Evolutionary conservation across 768 basidiomycete species (phyloP).

Genomic region (Kwoniella botswanensis): DNA sequence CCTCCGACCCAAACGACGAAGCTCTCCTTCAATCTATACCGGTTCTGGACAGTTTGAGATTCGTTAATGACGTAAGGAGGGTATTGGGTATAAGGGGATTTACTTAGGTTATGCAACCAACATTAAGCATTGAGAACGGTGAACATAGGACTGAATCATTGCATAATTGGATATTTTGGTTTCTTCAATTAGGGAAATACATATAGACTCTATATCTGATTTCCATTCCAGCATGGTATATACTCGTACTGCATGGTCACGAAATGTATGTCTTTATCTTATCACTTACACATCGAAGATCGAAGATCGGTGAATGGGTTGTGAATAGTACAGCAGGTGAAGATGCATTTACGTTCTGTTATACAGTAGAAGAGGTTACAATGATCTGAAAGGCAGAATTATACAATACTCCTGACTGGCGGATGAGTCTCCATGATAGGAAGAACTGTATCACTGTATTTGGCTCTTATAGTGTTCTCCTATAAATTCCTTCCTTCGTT

Average conservation of each 20-base stretch:
- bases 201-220: not conserved
- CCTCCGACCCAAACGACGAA: conserved; percentile 93
- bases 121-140: not conserved
- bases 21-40: conserved; percentile 93
- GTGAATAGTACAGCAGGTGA: too few relatives aligned
- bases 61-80: conserved; percentile 91
- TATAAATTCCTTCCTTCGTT: too few relatives aligned
- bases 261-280: too few relatives aligned
- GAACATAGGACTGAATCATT: not conserved
- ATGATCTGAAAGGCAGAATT: too few relatives aligned
- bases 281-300: too few relatives aligned
- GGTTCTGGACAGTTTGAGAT: conserved; percentile 91
- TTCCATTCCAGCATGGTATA: not conserved
- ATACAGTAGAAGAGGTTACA: too few relatives aligned
- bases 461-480: too few relatives aligned
- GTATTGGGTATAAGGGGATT: conserved; percentile 74
- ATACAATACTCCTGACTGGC: too few relatives aligned
- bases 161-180: not conserved
- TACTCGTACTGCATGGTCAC: not conserved
- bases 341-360: too few relatives aligned
- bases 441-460: too few relatives aligned
- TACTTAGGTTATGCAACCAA: conserved; percentile 20
- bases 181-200: not conserved
- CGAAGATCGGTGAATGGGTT: too few relatives aligned
- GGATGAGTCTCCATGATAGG: too few relatives aligned